These are phyloP conservation scores for Juglanconis oblonga DNA, from an alignment of 2,329 filamentous ascomycete species.

Conservation along the genomic window DNA sequence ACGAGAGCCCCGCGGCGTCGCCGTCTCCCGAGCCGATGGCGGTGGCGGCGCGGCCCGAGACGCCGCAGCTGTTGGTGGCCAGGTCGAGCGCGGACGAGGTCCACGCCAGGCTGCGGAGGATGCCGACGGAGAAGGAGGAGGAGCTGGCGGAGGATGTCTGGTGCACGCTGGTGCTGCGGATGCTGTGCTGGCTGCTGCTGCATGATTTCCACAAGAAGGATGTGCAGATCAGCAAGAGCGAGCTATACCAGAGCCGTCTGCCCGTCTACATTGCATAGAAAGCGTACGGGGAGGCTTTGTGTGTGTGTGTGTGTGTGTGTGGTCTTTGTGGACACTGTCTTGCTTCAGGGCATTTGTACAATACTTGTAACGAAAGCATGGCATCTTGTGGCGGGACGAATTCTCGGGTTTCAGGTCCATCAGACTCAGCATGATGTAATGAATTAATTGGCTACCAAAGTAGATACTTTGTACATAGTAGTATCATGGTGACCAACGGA, in stretches of 20 bases:
- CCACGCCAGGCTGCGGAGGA: slow-evolving; percentile 6
- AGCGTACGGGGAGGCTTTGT: too few species aligned
- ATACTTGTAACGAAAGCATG: too few species aligned
- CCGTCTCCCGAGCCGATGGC: too few species aligned
- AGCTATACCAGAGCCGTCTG: slow-evolving; percentile 52
- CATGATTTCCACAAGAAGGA: slow-evolving; percentile 57
- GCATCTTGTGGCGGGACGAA: too few species aligned
- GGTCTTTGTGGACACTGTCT: too few species aligned
- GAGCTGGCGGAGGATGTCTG: slow-evolving; percentile 41
- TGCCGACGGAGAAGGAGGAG: slow-evolving; percentile 9
- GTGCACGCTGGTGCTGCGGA: slow-evolving; percentile 53
- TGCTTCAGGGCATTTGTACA: too few species aligned
- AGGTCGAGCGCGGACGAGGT: slow-evolving; percentile 9
- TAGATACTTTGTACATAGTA: too few species aligned
- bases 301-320: too few species aligned
- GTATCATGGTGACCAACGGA: too few species aligned
- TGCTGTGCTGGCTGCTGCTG: slow-evolving; percentile 57
- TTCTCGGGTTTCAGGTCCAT: too few species aligned
- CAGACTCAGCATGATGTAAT: too few species aligned
- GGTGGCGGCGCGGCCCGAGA: slow-evolving; percentile 7
- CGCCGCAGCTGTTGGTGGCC: slow-evolving; percentile 7
- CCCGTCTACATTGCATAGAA: slow-evolving; percentile 50
- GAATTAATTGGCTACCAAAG: too few species aligned
- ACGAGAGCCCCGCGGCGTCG: background rate
- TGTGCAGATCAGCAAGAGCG: slow-evolving; percentile 49